Evolutionary conservation across 1,284 basidiomycete species (phyloP).

Genomic region (Austroboletus olivaceoglutinosus): DNA sequence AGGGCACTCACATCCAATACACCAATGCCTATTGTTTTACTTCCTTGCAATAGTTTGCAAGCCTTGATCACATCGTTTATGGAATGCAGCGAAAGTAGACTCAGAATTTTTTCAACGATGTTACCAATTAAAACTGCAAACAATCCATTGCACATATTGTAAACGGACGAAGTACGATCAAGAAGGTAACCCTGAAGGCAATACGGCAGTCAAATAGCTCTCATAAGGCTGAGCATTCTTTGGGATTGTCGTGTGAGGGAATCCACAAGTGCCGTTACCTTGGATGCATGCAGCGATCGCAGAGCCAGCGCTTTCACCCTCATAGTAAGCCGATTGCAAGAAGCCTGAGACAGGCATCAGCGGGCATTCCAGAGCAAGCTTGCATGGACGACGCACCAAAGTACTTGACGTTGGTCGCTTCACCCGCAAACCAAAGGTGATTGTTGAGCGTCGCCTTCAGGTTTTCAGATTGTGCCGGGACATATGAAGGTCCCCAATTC

Average conservation of each 20-base stretch:
- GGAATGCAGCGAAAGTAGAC: no score
- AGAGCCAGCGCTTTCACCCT: conserved; percentile 37
- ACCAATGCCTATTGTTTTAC: no score
- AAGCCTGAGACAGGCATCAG: conserved; percentile 33
- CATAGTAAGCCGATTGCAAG: conserved; percentile 47
- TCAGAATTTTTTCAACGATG: no score
- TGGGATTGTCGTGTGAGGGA: conserved; percentile 26
- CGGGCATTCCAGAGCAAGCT: neutral
- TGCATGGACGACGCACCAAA: conserved; percentile 42
- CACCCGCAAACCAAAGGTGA: conserved; percentile 62
- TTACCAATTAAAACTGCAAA: neutral
- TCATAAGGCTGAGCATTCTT: conserved; percentile 27
- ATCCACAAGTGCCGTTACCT: conserved; percentile 26
- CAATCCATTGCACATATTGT: neutral
- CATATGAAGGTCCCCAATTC: conserved; percentile 64
- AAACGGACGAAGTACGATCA: neutral
- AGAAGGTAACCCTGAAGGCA: neutral
- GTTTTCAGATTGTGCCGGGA: conserved; percentile 53
- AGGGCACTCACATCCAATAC: no score
- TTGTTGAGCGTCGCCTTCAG: conserved; percentile 53
- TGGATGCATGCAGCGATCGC: conserved; percentile 41
- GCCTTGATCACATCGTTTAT: no score
- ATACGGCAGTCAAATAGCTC: conserved; percentile 6
- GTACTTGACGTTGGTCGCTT: conserved; percentile 57
- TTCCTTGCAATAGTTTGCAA: no score